Evolutionary conservation across 306 rosid species (phyloP).

Genomic region (Castanospermum australe): DNA sequence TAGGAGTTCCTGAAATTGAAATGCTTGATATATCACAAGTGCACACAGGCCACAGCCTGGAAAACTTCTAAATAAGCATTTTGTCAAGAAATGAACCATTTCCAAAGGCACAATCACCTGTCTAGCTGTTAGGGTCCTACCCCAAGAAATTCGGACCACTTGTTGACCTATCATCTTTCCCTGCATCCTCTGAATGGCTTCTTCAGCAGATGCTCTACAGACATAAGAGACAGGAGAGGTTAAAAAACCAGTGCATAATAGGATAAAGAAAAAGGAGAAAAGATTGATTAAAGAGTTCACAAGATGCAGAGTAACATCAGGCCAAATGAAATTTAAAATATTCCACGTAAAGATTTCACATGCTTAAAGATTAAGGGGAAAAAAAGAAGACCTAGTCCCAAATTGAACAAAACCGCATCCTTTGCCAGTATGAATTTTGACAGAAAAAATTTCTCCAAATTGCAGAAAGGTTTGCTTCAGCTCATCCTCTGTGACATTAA

Average conservation of each 20-base stretch:
- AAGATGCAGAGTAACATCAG: neutral
- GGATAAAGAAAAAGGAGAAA: neutral
- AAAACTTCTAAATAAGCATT: neutral
- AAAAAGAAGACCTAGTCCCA: slow-evolving; percentile 64
- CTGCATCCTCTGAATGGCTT: slow-evolving; percentile 86
- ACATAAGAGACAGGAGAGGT: slow-evolving; percentile 12
- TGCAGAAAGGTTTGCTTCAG: slow-evolving; percentile 82
- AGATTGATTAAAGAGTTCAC: neutral
- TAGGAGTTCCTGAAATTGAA: neutral
- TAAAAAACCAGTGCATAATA: neutral
- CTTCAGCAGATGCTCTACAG: slow-evolving; percentile 81
- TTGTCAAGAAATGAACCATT: neutral
- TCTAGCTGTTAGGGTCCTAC: slow-evolving; percentile 66
- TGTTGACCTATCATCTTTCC: slow-evolving; percentile 86
- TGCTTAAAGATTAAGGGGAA: slow-evolving; percentile 19
- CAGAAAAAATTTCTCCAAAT: slow-evolving; percentile 71
- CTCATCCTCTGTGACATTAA: slow-evolving; percentile 74
- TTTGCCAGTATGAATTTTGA: slow-evolving; percentile 77
- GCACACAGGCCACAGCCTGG: neutral
- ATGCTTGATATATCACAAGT: slow-evolving; percentile 6
- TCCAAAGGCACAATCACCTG: slow-evolving; percentile 59
- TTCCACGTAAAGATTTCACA: slow-evolving; percentile 12
- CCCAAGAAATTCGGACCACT: slow-evolving; percentile 82
- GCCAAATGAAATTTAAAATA: slow-evolving; percentile 11
- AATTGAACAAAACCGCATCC: slow-evolving; percentile 87